Conservation (phyloP, 495 filamentous ascomycete genomes). For the Penicillium steckii region DNA sequence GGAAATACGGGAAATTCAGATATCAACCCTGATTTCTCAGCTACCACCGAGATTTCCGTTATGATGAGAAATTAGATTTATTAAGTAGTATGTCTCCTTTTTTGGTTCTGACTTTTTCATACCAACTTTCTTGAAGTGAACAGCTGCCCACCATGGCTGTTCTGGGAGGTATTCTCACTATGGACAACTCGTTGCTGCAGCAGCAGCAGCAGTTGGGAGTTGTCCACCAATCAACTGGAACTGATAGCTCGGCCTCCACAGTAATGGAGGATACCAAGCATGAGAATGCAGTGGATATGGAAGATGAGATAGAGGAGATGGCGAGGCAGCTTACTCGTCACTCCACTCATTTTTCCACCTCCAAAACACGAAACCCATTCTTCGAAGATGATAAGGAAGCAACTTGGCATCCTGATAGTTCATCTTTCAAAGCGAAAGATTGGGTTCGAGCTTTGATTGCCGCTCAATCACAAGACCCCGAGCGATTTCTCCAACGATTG, state of each 20-base stretch:
- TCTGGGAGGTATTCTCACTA: conserved; percentile 1
- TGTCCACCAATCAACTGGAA: neutral
- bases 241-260: neutral
- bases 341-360: conserved; percentile 25
- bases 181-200: neutral
- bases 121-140: no score
- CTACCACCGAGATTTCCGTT: no score
- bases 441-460: conserved; percentile 35
- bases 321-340: conserved; percentile 34
- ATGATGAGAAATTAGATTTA: no score
- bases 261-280: neutral
- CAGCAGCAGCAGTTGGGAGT: conserved; percentile 1
- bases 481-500: conserved; percentile 27
- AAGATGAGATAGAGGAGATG: conserved; percentile 29
- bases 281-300: conserved; percentile 16
- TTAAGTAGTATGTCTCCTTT: no score
- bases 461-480: conserved; percentile 31
- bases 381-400: conserved; percentile 27
- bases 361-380: conserved; percentile 31
- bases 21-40: no score
- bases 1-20: no score
- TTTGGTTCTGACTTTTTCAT: no score
- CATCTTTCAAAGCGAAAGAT: conserved; percentile 29
- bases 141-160: conserved; percentile 5
- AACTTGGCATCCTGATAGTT: conserved; percentile 30